A percentile compares a stretch with the other conserved stretches of the same genome.
Conservation (phyloP, 192 early-diverging fungal species). For the Ambispora gerdemannii region DNA sequence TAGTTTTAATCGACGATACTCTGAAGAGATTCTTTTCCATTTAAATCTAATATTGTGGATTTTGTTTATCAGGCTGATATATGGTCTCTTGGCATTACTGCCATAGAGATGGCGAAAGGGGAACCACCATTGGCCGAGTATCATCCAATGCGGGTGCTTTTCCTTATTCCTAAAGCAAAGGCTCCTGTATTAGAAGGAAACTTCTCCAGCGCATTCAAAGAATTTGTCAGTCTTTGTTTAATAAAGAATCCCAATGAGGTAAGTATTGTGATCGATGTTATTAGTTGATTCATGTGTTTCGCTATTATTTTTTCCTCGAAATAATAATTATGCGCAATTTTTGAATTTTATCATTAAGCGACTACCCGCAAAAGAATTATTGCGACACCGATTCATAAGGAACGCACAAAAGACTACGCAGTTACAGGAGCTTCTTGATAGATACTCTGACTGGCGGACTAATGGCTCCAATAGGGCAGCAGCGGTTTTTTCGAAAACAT, state of each 20-base stretch:
- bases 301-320: slow-evolving; percentile 17
- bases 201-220: slow-evolving; percentile 82
- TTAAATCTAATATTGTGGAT: too few relatives aligned
- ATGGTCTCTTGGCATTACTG: slow-evolving; percentile 97
- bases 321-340: too few relatives aligned
- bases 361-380: slow-evolving; percentile 83
- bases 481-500: slow-evolving; percentile 23
- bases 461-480: slow-evolving; percentile 41
- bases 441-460: slow-evolving; percentile 75
- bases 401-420: slow-evolving; percentile 76
- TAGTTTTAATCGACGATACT: too few relatives aligned
- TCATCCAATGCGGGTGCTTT: slow-evolving; percentile 92
- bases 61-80: slow-evolving; percentile 91
- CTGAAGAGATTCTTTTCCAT: too few relatives aligned
- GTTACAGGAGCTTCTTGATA: slow-evolving; percentile 80
- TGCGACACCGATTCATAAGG: slow-evolving; percentile 88
- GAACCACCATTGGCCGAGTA: slow-evolving; percentile 92
- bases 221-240: slow-evolving; percentile 86
- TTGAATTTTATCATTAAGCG: slow-evolving; percentile 47
- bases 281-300: neutral
- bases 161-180: slow-evolving; percentile 88
- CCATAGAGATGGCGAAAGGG: slow-evolving; percentile 91
- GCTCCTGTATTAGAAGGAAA: slow-evolving; percentile 79
- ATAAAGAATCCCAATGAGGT: slow-evolving; percentile 82
- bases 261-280: slow-evolving; percentile 17